Base-by-base conservation (phyloP, 108 stramenopile species). In the Mayamaea pseudoterrestris region DNA sequence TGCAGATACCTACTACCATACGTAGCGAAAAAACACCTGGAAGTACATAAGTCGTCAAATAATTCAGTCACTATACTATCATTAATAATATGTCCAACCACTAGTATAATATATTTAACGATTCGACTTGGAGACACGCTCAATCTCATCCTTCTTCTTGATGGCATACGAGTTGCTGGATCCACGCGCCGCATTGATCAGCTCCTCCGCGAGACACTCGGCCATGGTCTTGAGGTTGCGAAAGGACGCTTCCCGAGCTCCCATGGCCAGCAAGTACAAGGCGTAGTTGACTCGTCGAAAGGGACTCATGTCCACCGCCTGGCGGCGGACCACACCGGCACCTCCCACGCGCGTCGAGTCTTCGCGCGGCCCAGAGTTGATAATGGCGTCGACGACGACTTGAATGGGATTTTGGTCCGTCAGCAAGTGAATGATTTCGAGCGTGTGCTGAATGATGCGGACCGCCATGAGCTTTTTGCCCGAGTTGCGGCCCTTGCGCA, bases 91-190 rank as follows among this genome's bases (percentile, higher is more conserved):
- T n/a, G n/a, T n/a, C n/a, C n/a, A n/a, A n/a, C n/a, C n/a, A n/a
- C 32, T 34, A 11, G 32, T 26, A 44, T 26, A 26, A 44, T 26
- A n/a, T 44, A 31, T 46, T 93, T 97, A 99, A 73, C 98, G 93
- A 74, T 98, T 98, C 46, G 90, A 93, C 95, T 99, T 99, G 83
- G 97, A 90, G 53, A 99, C 98, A 80, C 97, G 97, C 86, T 99
- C 97, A 61, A 99, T 96, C 72, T 99, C 98, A 70, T 99, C 98
- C 94, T 99, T 98, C 82, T 99, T 99, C 96, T 99, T 99, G 86
- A 99, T 99, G 58, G 98, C 98, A 62, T 97, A 98, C 27, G 82
- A 88, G 96, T 99, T 99, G 65, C 93, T 94, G 41, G 94, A 95
- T 47, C 98, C 96, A 60, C 96, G 78, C 20, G 98, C 96, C 28